These are phyloP conservation scores for Rubroboletus pulcherrimus DNA, from an alignment of 768 basidiomycete species.

Conservation along the genomic window DNA sequence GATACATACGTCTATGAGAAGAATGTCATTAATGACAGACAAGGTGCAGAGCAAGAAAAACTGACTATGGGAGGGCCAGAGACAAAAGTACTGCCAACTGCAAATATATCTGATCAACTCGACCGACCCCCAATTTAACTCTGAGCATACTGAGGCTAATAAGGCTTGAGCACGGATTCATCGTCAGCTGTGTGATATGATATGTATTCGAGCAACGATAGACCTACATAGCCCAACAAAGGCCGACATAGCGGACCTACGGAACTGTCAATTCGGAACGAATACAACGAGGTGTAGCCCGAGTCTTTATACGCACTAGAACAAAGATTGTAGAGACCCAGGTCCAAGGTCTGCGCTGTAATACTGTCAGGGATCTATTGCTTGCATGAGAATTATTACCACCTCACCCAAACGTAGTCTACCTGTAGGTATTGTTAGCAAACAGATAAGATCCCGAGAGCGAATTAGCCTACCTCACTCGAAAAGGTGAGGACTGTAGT, in stretches of 20 bases:
- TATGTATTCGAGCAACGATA: too few species aligned
- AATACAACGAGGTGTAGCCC: too few species aligned
- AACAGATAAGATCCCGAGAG: background rate
- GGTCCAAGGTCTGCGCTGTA: slow-evolving; percentile 1
- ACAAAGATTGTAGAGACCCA: background rate
- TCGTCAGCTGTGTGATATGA: background rate
- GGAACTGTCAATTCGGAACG: too few species aligned
- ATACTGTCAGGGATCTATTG: too few species aligned
- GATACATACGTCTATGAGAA: background rate
- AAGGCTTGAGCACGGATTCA: background rate
- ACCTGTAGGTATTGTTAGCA: too few species aligned
- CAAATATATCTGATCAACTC: background rate
- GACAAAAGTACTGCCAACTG: background rate
- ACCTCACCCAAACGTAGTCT: slow-evolving; percentile 7
- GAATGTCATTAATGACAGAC: background rate
- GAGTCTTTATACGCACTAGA: background rate
- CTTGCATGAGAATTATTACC: background rate
- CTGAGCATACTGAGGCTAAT: background rate
- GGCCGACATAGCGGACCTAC: too few species aligned
- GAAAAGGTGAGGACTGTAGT: slow-evolving; percentile 5
- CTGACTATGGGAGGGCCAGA: background rate
- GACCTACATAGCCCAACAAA: too few species aligned
- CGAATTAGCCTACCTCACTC: background rate
- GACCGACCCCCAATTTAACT: background rate
- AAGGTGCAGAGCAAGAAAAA: background rate